Percentiles rank a stretch among this genome's conserved stretches.
These are phyloP conservation scores for Arachnomyces sp. DNA, from an alignment of 2,329 filamentous ascomycete genomes.

Conservation along the genomic window DNA sequence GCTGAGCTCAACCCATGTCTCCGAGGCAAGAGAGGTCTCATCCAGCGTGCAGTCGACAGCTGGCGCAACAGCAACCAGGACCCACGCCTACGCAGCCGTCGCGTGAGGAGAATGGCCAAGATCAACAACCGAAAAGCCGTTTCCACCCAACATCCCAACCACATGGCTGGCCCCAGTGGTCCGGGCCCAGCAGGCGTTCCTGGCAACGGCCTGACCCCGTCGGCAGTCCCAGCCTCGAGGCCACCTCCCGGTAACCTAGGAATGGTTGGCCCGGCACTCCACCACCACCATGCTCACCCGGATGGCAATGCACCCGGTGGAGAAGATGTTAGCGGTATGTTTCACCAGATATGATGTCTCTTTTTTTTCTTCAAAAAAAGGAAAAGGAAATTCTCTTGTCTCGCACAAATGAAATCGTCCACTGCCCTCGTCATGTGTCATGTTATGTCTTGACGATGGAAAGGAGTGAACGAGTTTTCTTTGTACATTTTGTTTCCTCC, in stretches of 20 bases:
- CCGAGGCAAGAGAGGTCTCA: constrained; percentile 86
- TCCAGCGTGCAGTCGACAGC: constrained; percentile 94
- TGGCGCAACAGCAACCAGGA: constrained; percentile 99
- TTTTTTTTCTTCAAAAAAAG: constrained; percentile 8
- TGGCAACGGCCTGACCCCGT: constrained; percentile 49
- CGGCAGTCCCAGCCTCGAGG: constrained; percentile 18
- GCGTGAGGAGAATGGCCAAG: constrained; percentile 93
- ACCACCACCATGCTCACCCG: constrained; percentile 66
- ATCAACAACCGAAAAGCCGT: constrained; percentile 77
- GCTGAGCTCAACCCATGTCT: constrained; percentile 87
- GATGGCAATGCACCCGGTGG: constrained; percentile 56
- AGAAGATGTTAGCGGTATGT: constrained; percentile 94
- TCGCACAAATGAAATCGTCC: constrained; percentile 5
- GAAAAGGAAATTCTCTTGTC: constrained; percentile 1
- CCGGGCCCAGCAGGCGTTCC: constrained; percentile 57
- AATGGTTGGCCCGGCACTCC: constrained; percentile 59
- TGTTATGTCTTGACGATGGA: background rate
- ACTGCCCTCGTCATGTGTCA: constrained; percentile 1
- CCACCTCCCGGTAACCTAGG: constrained; percentile 49
- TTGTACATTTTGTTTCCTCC: no score
- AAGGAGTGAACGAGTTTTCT: constrained; percentile 3
- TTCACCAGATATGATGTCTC: constrained; percentile 72
- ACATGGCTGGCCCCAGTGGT: constrained; percentile 59
- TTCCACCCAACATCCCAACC: constrained; percentile 49
- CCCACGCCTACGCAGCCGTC: constrained; percentile 75